These are phyloP conservation scores for Graphiopsis chlorocephala DNA, from an alignment of 2,329 filamentous ascomycete genomes.

Conservation along the genomic window DNA sequence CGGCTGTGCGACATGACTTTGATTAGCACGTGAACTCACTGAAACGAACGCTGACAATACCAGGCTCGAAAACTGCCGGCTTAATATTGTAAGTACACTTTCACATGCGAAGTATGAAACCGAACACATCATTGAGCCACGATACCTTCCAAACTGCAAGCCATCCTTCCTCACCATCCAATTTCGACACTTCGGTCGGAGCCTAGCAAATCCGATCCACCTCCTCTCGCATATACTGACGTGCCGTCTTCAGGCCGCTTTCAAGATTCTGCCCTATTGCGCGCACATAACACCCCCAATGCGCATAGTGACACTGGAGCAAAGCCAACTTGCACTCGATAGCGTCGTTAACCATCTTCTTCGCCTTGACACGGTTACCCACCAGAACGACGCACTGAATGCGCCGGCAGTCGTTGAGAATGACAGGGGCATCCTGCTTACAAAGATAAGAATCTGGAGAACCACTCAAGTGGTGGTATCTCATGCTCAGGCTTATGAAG, in stretches of 20 bases:
- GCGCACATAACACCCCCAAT: background rate
- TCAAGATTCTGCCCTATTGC: background rate
- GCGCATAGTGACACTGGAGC: background rate
- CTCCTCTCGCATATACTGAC: background rate
- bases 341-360: background rate
- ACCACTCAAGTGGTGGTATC: background rate
- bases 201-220: background rate
- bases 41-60: background rate
- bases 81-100: background rate
- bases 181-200: background rate
- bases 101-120: background rate
- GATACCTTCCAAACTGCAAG: background rate
- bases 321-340: background rate
- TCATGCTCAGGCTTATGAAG: background rate
- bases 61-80: background rate
- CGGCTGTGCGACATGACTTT: background rate
- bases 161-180: background rate
- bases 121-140: background rate
- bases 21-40: background rate
- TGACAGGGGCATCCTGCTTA: background rate
- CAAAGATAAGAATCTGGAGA: background rate
- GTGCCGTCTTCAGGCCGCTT: background rate
- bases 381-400: background rate
- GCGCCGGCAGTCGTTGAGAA: background rate
- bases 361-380: background rate